A percentile compares a stretch with the other conserved stretches of the same genome.
Evolutionary conservation across 768 basidiomycete genomes (phyloP).

Genomic region (Coprinopsis sp.): DNA sequence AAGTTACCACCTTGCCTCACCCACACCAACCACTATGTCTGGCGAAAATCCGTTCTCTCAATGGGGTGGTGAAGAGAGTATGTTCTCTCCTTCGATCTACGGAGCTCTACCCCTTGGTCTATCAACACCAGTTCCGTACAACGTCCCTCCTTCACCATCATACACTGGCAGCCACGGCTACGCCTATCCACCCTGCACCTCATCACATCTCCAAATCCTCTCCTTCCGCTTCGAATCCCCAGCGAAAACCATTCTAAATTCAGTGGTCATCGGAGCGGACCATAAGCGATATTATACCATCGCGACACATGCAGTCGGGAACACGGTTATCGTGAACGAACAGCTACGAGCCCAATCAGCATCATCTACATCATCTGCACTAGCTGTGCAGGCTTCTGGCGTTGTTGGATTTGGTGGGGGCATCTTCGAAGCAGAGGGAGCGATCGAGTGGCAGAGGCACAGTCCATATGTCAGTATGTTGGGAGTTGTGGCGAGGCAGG

Average conservation of each 20-base stretch:
- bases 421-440: constrained; percentile 1
- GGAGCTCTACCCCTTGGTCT: constrained; percentile 12
- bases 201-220: constrained; percentile 8
- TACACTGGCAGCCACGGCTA: neutral
- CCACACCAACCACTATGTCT: neutral
- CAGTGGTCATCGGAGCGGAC: constrained; percentile 3
- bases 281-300: constrained; percentile 48
- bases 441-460: constrained; percentile 7
- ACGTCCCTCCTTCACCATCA: constrained; percentile 1
- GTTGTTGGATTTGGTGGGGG: no score
- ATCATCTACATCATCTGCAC: no score
- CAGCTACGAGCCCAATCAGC: no score
- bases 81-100: constrained; percentile 44
- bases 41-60: constrained; percentile 16
- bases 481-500: constrained; percentile 8
- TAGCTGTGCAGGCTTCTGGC: no score
- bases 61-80: constrained; percentile 42
- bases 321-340: constrained; percentile 8
- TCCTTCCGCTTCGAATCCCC: constrained; percentile 7
- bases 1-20: neutral
- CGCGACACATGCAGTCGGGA: constrained; percentile 47
- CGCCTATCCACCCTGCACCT: neutral
- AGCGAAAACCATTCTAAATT: constrained; percentile 5
- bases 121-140: constrained; percentile 8
- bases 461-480: neutral